Conservation (phyloP, 306 rosid genomes). For the Hippophae gyantsensis region DNA sequence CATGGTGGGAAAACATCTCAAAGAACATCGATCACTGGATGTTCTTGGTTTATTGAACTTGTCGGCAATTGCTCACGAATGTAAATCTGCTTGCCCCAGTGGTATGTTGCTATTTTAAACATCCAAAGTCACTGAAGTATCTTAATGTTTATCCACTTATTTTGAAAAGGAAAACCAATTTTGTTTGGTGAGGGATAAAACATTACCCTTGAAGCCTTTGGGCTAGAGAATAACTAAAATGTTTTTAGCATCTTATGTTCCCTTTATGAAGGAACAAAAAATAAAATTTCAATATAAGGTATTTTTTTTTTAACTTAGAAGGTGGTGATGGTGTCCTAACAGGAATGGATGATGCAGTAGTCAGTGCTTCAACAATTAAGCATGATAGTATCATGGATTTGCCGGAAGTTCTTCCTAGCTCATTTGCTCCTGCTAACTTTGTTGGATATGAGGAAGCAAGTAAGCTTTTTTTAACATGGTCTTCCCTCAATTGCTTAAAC, state of each 20-base stretch:
- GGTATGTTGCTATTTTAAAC: slow-evolving; percentile 23
- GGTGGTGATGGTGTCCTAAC: neutral
- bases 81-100: slow-evolving; percentile 27
- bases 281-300: too few species aligned
- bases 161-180: neutral
- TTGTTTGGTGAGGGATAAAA: neutral
- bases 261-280: too few species aligned
- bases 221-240: neutral
- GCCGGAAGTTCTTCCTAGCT: slow-evolving; percentile 24
- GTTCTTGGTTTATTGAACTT: slow-evolving; percentile 63
- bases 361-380: slow-evolving; percentile 22
- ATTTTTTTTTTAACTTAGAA: neutral
- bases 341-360: slow-evolving; percentile 35
- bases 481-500: slow-evolving; percentile 15
- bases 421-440: slow-evolving; percentile 24
- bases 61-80: slow-evolving; percentile 40
- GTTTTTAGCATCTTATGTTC: too few species aligned
- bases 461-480: slow-evolving; percentile 31
- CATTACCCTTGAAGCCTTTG: neutral
- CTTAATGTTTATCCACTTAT: slow-evolving; percentile 9
- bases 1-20: slow-evolving; percentile 28
- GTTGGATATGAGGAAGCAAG: slow-evolving; percentile 44
- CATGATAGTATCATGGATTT: slow-evolving; percentile 24
- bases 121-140: neutral
- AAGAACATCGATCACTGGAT: slow-evolving; percentile 64